These are phyloP conservation scores for Quillaja saponaria DNA, from an alignment of 306 rosid genomes.

Conservation along the genomic window DNA sequence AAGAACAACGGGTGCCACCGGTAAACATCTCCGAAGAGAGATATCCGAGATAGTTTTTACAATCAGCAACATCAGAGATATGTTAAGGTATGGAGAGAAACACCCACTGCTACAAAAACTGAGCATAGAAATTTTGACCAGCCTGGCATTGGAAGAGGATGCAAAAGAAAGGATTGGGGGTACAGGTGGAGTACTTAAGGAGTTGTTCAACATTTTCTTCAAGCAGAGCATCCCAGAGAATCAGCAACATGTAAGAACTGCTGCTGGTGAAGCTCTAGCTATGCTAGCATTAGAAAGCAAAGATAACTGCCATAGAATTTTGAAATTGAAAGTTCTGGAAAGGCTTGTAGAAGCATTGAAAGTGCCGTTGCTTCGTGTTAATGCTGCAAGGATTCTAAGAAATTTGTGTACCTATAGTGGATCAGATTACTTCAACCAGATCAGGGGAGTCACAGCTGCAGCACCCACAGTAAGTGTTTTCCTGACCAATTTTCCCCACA, in stretches of 20 bases:
- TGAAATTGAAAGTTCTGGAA: constrained; percentile 52
- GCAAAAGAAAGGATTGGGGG: constrained; percentile 82
- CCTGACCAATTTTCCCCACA: not conserved
- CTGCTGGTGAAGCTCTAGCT: constrained; percentile 93
- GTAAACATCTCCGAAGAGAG: constrained; percentile 70
- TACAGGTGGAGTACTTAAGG: constrained; percentile 85
- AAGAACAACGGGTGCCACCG: constrained; percentile 72
- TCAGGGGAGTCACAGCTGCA: constrained; percentile 56
- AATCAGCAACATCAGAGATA: constrained; percentile 79
- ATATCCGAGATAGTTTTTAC: constrained; percentile 86
- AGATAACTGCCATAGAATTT: constrained; percentile 63
- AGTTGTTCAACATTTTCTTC: constrained; percentile 68
- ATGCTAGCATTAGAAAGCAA: constrained; percentile 82
- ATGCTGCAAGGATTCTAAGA: constrained; percentile 78
- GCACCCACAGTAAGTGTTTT: constrained; percentile 73
- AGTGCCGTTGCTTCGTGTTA: constrained; percentile 56
- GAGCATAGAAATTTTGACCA: constrained; percentile 78
- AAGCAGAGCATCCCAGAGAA: constrained; percentile 37
- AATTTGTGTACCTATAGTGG: constrained; percentile 73
- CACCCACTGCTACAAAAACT: constrained; percentile 70
- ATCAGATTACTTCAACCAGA: constrained; percentile 52
- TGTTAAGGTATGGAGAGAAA: constrained; percentile 67
- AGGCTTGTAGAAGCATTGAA: constrained; percentile 59
- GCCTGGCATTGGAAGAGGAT: constrained; percentile 76
- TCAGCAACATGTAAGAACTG: constrained; percentile 45